phyloP scores from a whole-genome alignment of 2,329 filamentous ascomycete species.

The Pseudogymnoascus destructans region DNA sequence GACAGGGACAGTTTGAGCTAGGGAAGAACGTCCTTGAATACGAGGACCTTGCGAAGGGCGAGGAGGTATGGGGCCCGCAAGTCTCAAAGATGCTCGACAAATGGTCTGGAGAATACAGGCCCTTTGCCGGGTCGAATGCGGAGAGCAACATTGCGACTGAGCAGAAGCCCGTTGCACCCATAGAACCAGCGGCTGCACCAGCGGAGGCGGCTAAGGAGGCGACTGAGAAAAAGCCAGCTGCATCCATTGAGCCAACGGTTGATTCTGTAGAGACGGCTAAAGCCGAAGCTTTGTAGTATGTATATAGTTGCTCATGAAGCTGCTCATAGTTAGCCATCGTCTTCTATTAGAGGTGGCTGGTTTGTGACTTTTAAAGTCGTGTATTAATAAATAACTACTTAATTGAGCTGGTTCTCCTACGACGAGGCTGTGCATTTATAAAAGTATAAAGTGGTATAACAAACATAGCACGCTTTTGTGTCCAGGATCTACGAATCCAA shows the following conservation, averaged over 20 bases:
- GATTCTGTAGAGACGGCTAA: conserved; percentile 1
- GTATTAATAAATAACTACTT: conserved; percentile 5
- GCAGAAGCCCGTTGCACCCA: neutral
- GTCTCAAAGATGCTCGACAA: conserved; percentile 42
- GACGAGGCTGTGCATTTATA: neutral
- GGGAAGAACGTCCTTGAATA: conserved; percentile 67
- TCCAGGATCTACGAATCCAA: neutral
- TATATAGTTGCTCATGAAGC: neutral
- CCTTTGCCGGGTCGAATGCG: conserved; percentile 7
- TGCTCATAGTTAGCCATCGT: neutral
- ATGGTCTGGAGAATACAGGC: conserved; percentile 19
- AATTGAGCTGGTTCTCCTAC: neutral
- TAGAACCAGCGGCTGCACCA: neutral
- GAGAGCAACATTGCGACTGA: neutral
- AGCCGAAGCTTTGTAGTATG: neutral
- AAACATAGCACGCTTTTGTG: neutral
- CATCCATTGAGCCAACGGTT: neutral
- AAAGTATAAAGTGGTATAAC: neutral
- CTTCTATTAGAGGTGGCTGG: neutral
- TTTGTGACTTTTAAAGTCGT: neutral
- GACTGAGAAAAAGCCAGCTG: neutral
- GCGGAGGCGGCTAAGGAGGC: neutral
- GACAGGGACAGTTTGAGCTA: conserved; percentile 70
- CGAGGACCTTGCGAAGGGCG: conserved; percentile 59
- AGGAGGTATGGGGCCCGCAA: conserved; percentile 71